Evolutionary conservation across 169 alveolate species (phyloP).

Genomic region (Plasmodium knowlesi): DNA sequence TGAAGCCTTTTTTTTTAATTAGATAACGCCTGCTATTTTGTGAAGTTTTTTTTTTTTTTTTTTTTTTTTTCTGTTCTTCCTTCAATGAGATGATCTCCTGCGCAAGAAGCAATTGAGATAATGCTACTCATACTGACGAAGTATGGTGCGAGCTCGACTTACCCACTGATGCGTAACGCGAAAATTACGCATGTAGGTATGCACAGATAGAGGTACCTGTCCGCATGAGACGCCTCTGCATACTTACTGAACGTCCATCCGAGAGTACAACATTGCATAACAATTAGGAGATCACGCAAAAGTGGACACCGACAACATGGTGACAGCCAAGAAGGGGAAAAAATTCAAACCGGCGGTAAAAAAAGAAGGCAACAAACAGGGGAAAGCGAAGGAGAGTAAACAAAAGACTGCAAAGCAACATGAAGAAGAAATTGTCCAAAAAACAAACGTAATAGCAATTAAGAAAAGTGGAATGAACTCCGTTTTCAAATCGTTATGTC

Average conservation of each 20-base stretch:
- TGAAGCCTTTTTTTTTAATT: neutral
- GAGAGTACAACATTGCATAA: neutral
- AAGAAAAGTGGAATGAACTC: constrained; percentile 52
- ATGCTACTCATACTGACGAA: neutral
- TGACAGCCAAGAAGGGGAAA: neutral
- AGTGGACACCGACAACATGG: neutral
- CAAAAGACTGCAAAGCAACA: neutral
- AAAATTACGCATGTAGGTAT: neutral
- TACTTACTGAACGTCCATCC: neutral
- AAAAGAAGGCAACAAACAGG: neutral
- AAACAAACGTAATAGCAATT: constrained; percentile 47
- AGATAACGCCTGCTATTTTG: neutral
- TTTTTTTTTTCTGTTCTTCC: no score
- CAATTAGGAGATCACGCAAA: neutral
- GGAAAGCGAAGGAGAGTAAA: neutral
- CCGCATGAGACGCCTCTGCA: neutral
- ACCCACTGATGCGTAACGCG: neutral
- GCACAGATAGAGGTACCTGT: neutral
- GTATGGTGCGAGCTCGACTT: neutral
- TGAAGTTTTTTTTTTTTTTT: neutral
- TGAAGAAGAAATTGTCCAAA: constrained; percentile 43
- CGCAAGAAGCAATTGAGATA: neutral
- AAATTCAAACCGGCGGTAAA: neutral
- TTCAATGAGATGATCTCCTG: neutral
- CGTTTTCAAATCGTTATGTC: constrained; percentile 29